Evolutionary conservation across 768 basidiomycete species (phyloP), one percentile per base, ranked within the genome.

Genomic region (Dentipellis sp.): DNA sequence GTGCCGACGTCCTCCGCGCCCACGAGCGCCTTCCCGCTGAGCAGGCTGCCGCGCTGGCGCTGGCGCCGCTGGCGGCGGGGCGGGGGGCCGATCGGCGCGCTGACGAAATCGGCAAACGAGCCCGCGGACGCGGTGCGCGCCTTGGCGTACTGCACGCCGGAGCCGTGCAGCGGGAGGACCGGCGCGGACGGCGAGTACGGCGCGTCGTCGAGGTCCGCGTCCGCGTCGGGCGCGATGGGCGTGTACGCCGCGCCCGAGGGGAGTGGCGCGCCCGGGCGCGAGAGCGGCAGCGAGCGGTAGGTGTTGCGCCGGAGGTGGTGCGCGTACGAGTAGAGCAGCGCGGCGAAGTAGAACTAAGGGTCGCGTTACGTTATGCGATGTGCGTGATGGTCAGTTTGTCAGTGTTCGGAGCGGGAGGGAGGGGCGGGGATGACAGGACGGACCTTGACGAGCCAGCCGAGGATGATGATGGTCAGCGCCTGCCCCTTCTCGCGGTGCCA

Each of bases 381-480:
- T 52, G 12, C 29, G 23, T 29, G 19, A 29, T 42, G 53, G n/a
- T 50, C 47, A 29, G 19, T 42, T 10, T 29, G 35, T 10, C 23
- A 38, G 29, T 6, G 17, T 35, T 53, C 22, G 14, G 23, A 37
- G 7, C 6, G 49, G n/a, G 36, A 45, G 39, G 21, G 23, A 12
- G 22, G n/a, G 22, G 17, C 19, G 21, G 22, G 53, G 40, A 42
- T 16, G n/a, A n/a, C n/a, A n/a, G 14, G 36, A 68, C 81, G 59
- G 58, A 94, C 94, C 83, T 97, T 97, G 67, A 80, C 73, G 22
- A 92, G 59, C 94, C 94, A 99, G 12, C 93, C 91, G 3, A 86
- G 54, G 14, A 90, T 69, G 57, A 99, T 83, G 50, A 95, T 82
- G 7, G 78, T 71, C 0, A 81, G 80, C 0, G 94, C 93, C 10